A percentile compares a stretch with the other conserved stretches of the same genome.
Evolutionary conservation across 1,139 yeast species (phyloP).

Genomic region (Torulaspora globosa): DNA sequence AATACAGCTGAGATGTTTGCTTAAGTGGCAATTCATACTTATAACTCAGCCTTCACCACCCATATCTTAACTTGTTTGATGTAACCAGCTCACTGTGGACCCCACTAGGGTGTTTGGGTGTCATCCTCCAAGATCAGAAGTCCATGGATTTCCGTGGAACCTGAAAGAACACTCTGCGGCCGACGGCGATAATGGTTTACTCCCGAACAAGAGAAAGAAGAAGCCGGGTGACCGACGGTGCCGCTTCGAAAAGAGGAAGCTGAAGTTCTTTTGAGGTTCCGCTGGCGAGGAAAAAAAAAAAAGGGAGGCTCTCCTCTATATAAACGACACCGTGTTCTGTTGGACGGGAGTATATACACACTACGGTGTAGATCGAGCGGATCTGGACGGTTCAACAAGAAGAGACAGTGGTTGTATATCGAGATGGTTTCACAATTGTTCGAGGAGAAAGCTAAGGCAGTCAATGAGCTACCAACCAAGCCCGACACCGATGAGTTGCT

Average conservation of each 20-base stretch:
- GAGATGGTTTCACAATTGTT: constrained; percentile 36
- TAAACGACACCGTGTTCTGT: constrained; percentile 3
- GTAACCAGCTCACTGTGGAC: not conserved
- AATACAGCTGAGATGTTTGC: too few species aligned
- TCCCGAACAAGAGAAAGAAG: not conserved
- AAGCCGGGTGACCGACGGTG: not conserved
- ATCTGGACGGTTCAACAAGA: not conserved
- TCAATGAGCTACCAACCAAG: constrained; percentile 66
- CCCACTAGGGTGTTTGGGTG: not conserved
- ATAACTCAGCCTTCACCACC: not conserved
- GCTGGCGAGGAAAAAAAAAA: not conserved
- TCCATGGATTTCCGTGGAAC: constrained; percentile 2
- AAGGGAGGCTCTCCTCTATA: not conserved
- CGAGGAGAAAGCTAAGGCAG: constrained; percentile 63
- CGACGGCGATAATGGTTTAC: not conserved
- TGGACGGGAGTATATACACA: not conserved
- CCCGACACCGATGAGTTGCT: constrained; percentile 86
- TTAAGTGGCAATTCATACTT: not conserved
- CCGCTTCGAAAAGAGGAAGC: too few species aligned
- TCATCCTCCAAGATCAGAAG: not conserved
- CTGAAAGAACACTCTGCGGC: too few species aligned
- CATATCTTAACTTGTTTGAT: too few species aligned
- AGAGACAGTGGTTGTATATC: not conserved
- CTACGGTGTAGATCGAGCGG: not conserved
- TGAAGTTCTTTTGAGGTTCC: not conserved